Evolutionary conservation across 306 rosid species (phyloP).

Genomic region (Sicyos baderoa): DNA sequence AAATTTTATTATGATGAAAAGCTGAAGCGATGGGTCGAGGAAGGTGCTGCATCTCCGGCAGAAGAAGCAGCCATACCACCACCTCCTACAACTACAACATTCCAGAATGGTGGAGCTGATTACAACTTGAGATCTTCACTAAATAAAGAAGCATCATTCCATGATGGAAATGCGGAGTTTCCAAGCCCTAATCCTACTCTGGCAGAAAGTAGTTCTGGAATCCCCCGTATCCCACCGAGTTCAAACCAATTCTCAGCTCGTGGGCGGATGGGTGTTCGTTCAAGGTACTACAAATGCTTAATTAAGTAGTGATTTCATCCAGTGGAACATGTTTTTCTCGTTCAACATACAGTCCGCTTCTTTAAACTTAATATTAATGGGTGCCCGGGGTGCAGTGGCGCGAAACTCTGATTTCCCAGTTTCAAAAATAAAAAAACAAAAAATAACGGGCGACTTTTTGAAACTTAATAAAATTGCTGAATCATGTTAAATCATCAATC

Average conservation of each 20-base stretch:
- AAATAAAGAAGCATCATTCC: conserved; percentile 43
- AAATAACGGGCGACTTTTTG: neutral
- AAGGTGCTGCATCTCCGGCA: conserved; percentile 66
- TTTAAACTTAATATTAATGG: neutral
- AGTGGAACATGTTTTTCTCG: neutral
- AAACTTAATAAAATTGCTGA: neutral
- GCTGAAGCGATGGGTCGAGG: conserved; percentile 86
- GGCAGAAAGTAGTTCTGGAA: conserved; percentile 49
- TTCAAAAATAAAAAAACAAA: no score
- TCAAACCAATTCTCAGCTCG: conserved; percentile 74
- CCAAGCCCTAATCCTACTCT: conserved; percentile 35
- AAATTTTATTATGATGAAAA: conserved; percentile 87
- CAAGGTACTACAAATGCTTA: conserved; percentile 43
- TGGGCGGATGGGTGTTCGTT: conserved; percentile 63
- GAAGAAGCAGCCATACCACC: conserved; percentile 71
- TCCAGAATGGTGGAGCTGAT: conserved; percentile 61
- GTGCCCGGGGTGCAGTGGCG: no score
- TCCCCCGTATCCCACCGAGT: conserved; percentile 70
- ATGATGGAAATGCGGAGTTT: conserved; percentile 30
- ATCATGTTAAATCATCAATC: neutral
- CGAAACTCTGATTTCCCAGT: no score
- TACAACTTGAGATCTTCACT: conserved; percentile 64
- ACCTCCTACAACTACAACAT: conserved; percentile 61
- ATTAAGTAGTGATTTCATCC: neutral
- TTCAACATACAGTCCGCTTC: neutral